These are phyloP conservation scores for Fragaria nilgerrensis DNA, from an alignment of 306 rosid species.

Conservation along the genomic window DNA sequence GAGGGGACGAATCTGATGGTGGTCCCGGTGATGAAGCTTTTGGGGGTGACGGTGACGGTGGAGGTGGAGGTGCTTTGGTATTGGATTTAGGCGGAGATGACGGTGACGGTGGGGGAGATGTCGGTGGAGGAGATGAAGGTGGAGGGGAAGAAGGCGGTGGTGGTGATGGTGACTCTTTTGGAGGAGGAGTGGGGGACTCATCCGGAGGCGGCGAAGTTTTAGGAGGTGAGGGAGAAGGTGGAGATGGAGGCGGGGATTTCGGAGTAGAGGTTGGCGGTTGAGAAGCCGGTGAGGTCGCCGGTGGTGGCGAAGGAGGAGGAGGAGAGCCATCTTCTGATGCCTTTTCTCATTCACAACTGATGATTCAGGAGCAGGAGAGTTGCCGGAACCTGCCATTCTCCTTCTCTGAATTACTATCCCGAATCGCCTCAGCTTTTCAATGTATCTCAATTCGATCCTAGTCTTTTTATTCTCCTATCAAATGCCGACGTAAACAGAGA, in stretches of 20 bases:
- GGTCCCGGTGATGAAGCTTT: conserved; percentile 10
- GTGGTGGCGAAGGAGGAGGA: background rate
- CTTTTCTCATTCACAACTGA: background rate
- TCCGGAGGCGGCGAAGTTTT: background rate
- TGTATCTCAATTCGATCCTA: background rate
- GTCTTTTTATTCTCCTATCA: background rate
- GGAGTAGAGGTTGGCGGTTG: conserved; percentile 11
- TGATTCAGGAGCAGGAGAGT: conserved; percentile 5
- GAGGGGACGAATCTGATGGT: background rate
- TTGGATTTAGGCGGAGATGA: background rate
- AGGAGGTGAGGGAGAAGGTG: conserved; percentile 14
- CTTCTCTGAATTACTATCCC: background rate
- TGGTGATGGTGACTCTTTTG: background rate
- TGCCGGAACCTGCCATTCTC: background rate
- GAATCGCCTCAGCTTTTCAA: background rate
- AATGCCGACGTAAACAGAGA: background rate
- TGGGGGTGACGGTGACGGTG: conserved; percentile 20
- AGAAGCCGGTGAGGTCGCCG: background rate
- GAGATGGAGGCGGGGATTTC: conserved; percentile 13
- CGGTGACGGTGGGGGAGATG: background rate
- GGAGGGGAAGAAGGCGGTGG: background rate
- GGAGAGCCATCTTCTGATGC: background rate
- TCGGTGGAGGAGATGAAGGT: conserved; percentile 3
- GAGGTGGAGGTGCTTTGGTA: conserved; percentile 22
- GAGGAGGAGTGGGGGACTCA: conserved; percentile 12